Evolutionary conservation across 805 yeast genomes (phyloP).

Genomic region (Pichia deserticola): DNA sequence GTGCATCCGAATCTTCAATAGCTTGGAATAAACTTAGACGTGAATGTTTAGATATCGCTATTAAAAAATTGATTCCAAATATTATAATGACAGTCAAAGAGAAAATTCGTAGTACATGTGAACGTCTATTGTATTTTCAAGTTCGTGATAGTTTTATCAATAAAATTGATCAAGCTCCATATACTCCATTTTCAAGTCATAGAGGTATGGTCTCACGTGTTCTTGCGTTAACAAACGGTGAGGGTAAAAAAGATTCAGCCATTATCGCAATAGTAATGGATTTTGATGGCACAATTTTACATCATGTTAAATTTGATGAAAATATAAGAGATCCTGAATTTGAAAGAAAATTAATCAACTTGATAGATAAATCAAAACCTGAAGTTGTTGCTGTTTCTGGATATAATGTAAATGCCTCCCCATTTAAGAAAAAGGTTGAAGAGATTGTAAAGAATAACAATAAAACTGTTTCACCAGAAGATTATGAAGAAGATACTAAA

Average conservation of each 20-base stretch:
- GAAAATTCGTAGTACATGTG: conserved; percentile 68
- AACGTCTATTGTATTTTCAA: conserved; percentile 57
- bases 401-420: conserved; percentile 64
- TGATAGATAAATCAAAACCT: conserved; percentile 62
- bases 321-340: conserved; percentile 62
- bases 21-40: conserved; percentile 80
- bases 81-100: conserved; percentile 76
- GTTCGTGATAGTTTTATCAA: conserved; percentile 63
- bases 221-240: conserved; percentile 76
- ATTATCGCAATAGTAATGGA: conserved; percentile 74
- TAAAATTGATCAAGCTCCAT: conserved; percentile 90
- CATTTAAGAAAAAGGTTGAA: conserved; percentile 47
- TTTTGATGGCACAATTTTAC: conserved; percentile 72
- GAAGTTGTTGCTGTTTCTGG: conserved; percentile 92
- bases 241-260: conserved; percentile 80
- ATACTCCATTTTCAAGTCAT: conserved; percentile 67
- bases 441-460: conserved; percentile 47
- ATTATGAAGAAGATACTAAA: conserved; percentile 17
- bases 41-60: conserved; percentile 55
- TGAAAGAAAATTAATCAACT: conserved; percentile 50
- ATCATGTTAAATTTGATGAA: conserved; percentile 70
- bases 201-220: conserved; percentile 82
- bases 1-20: conserved; percentile 64
- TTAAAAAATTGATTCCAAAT: conserved; percentile 58
- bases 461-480: conserved; percentile 43